Evolutionary conservation across 2,329 filamentous ascomycete genomes (phyloP).

Genomic region (Cladosporium sp.): DNA sequence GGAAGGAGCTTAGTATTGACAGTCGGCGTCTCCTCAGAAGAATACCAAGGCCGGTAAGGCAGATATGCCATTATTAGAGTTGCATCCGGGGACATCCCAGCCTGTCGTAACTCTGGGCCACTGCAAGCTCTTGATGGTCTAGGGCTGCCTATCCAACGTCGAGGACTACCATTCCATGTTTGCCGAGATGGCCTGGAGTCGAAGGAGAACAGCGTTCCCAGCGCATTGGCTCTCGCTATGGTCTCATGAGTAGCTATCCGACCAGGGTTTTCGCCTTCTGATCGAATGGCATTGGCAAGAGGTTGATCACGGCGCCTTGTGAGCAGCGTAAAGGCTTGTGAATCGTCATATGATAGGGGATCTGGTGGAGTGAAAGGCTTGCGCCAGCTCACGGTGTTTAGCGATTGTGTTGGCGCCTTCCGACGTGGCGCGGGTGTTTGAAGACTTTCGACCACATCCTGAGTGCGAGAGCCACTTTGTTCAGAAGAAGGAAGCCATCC

Average conservation of each 20-base stretch:
- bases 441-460: background rate
- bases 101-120: too few relatives aligned
- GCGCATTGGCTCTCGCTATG: too few relatives aligned
- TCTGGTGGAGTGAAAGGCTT: background rate
- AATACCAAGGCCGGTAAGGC: slow-evolving; percentile 4
- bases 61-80: background rate
- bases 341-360: background rate
- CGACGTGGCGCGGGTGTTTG: background rate
- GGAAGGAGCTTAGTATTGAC: background rate
- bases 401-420: background rate
- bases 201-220: too few relatives aligned
- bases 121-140: too few relatives aligned
- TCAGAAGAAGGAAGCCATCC: background rate
- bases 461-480: background rate
- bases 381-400: background rate
- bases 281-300: too few relatives aligned
- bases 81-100: background rate
- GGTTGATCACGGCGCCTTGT: background rate
- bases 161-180: too few relatives aligned
- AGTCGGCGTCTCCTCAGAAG: background rate
- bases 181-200: too few relatives aligned
- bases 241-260: too few relatives aligned
- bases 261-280: too few relatives aligned
- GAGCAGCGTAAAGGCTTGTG: background rate
- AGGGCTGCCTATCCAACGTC: too few relatives aligned